Evolutionary conservation across 2,329 filamentous ascomycete genomes (phyloP).

Genomic region (Ustilaginoidea virens): DNA sequence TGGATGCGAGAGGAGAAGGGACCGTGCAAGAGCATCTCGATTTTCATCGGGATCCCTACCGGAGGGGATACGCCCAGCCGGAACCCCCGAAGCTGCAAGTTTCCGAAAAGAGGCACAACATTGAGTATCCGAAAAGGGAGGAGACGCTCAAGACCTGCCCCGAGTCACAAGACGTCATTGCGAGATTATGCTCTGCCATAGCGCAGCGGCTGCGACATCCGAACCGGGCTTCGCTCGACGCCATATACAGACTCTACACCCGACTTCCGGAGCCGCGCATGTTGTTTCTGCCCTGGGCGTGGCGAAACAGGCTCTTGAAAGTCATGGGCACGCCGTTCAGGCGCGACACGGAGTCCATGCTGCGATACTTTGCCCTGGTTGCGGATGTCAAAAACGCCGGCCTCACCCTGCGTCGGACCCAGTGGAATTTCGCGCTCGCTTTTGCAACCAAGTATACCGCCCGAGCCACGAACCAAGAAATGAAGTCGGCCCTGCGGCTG

Average conservation of each 20-base stretch:
- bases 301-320: constrained; percentile 50
- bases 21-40: constrained; percentile 38
- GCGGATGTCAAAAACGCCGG: constrained; percentile 67
- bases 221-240: constrained; percentile 22
- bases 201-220: constrained; percentile 25
- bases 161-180: constrained; percentile 19
- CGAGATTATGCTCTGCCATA: constrained; percentile 25
- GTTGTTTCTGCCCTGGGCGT: constrained; percentile 28
- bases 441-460: constrained; percentile 59
- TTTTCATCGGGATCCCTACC: constrained; percentile 35
- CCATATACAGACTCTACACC: constrained; percentile 33
- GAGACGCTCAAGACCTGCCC: constrained; percentile 21
- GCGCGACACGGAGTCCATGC: constrained; percentile 46
- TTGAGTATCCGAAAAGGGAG: constrained; percentile 26
- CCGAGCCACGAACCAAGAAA: constrained; percentile 43
- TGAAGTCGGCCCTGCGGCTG: constrained; percentile 48
- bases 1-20: constrained; percentile 32
- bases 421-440: constrained; percentile 78
- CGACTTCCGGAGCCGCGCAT: constrained; percentile 36
- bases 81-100: constrained; percentile 32
- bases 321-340: constrained; percentile 49
- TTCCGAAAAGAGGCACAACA: constrained; percentile 34
- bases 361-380: constrained; percentile 69
- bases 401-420: constrained; percentile 46
- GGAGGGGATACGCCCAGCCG: constrained; percentile 35